Conservation (phyloP, 192 early-diverging fungal genomes). For the Chytriomyces sp. region DNA sequence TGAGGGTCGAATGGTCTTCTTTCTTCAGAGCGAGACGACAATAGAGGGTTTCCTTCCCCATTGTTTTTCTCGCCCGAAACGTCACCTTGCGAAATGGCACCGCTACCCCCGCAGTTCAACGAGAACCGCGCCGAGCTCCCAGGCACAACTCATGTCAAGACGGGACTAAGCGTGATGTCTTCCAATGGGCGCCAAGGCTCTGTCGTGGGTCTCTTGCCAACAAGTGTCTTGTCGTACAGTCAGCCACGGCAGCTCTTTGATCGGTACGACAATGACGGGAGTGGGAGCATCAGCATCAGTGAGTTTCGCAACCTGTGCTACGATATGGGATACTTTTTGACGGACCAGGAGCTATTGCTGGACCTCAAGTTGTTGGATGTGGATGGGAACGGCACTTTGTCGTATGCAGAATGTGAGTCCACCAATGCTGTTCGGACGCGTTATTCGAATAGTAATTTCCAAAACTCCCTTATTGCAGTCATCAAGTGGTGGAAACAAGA, state of each 20-base stretch:
- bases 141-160: conserved; percentile 2
- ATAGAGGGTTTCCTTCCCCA: too few species aligned
- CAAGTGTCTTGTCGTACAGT: neutral
- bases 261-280: conserved; percentile 38
- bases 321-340: conserved; percentile 44
- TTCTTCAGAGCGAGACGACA: too few species aligned
- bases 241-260: conserved; percentile 22
- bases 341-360: conserved; percentile 38
- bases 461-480: conserved; percentile 25
- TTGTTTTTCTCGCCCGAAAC: too few species aligned
- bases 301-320: conserved; percentile 44
- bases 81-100: conserved; percentile 17
- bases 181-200: neutral
- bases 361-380: conserved; percentile 38
- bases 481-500: conserved; percentile 44
- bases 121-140: conserved; percentile 1
- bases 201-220: neutral
- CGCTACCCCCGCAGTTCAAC: conserved; percentile 6
- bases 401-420: conserved; percentile 38
- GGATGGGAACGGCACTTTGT: conserved; percentile 39
- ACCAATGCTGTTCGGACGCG: neutral
- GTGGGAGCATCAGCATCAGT: conserved; percentile 34
- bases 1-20: too few species aligned
- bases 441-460: conserved; percentile 1
- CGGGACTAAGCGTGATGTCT: neutral